Evolutionary conservation across 1,284 basidiomycete genomes (phyloP), one percentile per base, ranked within the genome.

Genomic region (Sporisorium graminicola): DNA sequence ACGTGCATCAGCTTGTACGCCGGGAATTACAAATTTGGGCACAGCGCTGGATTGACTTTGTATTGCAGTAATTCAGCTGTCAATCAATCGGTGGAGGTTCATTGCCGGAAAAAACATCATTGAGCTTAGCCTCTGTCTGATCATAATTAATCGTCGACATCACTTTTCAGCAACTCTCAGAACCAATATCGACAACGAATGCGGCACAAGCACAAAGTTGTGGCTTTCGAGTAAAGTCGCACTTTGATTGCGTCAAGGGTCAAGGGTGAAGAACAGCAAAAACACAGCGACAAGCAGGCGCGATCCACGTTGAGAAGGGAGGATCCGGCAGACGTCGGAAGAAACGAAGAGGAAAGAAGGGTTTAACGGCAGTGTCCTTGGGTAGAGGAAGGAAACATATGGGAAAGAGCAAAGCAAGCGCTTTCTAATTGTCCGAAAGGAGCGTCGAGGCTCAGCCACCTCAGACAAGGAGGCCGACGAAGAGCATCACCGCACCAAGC

Each of bases 391-490:
- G 16, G 24, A 52, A 33, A 9, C 9, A 18, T 22, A 6, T 35
- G 13, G 22, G 40, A n/a, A 29, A 29, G 26, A 27, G n/a, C 10
- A 27, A 31, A 31, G 26, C 27, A 44, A 5, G 27, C 26, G 53
- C 52, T 31, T 43, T 35, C 43, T 35, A 46, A 47, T 46, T 60
- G 58, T 60, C 58, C 9, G 14, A 53, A 56, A 16, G 22, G 24
- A 18, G 31, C n/a, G 20, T 44, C 14, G 8, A 18, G 35, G 18
- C 18, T 1, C 43, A 20, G 18, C 13, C 16, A 2, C 7, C 40
- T 72, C 47, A 72, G 26, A 58, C 50, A 18, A 72, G 63, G 16
- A 72, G 64, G 26, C 63, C 69, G 16, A 66, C 65, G 58, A 57
- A 62, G 58, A 65, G 55, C 63, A 66, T 51, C n/a, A 63, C 69